Base-by-base conservation (phyloP, 257 asterid species). In the Osmanthus fragrans region DNA sequence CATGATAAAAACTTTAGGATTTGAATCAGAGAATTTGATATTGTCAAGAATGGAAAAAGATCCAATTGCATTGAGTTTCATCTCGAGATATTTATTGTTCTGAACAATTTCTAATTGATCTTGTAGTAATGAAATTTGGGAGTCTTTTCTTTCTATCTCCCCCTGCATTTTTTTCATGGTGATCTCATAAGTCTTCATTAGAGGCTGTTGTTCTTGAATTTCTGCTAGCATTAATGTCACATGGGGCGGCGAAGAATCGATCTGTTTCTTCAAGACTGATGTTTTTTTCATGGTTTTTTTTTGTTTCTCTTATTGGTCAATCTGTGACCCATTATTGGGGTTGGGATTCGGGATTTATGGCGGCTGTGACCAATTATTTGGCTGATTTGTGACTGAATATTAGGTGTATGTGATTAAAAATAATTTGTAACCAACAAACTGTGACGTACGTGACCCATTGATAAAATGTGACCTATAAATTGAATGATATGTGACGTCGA, bases 121-220 rank as follows among this genome's bases (percentile, higher is more conserved):
- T 3, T 77, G 56, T 4, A 36, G 87, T 25, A 90, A 84, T 3
- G 73, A 49, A 25, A 89, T 56, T 9, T 36, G 80, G 0, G 80
- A n/a, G 25, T 82, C 97, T 81, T 84, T 91, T 30, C 18, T 45
- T 7, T 93, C 98, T n/a, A 90, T 87, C n/a, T 93, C 98, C 0
- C 86, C 82, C 82, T 88, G 92, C 98, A 95, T 88, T 88, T 95
- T 95, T 89, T 87, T 92, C 97, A 93, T 95, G 4, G 99, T 95
- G 66, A 95, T 90, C 78, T 95, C 98, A 11, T 92, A 95, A 3
- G 98, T 91, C 90, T 90, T 95, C 98, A 95, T 91, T 72, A 95
- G 34, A 29, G 96, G 83, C 87, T 95, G 98, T 86, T 95, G 99
- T 30, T 95, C 99, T 71, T 89, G 98, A 80, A 95, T 93, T 80